A percentile compares a stretch with the other conserved stretches of the same genome.
Conservation (phyloP, 129 eudicot species). For the Apium graveolens region DNA sequence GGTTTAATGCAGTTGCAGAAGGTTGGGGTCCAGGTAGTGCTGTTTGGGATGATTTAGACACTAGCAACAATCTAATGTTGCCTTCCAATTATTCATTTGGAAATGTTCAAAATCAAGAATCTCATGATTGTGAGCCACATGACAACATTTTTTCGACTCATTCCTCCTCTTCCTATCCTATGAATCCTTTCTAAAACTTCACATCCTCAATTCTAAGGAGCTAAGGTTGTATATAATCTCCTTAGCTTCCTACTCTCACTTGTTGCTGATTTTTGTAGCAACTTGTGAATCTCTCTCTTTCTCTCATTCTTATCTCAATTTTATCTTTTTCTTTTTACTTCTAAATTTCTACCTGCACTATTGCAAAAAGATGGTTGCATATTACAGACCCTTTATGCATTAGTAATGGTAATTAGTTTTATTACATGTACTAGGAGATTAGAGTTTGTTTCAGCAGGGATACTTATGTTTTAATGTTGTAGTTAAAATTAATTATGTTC, state of each 20-base stretch:
- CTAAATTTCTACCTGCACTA: neutral
- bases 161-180: conserved; percentile 30
- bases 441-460: neutral
- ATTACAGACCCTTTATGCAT: conserved; percentile 47
- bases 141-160: conserved; percentile 29
- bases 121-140: conserved; percentile 20
- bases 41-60: conserved; percentile 79
- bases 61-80: conserved; percentile 44
- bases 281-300: conserved; percentile 14
- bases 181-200: conserved; percentile 22
- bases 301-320: conserved; percentile 6
- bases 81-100: conserved; percentile 45
- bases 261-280: conserved; percentile 31
- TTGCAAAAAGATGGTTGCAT: conserved; percentile 47
- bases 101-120: conserved; percentile 17
- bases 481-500: neutral
- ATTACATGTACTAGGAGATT: conserved; percentile 13
- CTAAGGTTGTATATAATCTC: conserved; percentile 4
- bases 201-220: neutral
- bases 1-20: conserved; percentile 49
- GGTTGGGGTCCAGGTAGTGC: conserved; percentile 98
- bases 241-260: conserved; percentile 12
- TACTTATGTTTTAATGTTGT: neutral
- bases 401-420: conserved; percentile 8
- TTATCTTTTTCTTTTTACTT: neutral